phyloP scores from a whole-genome alignment of 2,329 filamentous ascomycete species.

The Rachicladosporium sp. region DNA sequence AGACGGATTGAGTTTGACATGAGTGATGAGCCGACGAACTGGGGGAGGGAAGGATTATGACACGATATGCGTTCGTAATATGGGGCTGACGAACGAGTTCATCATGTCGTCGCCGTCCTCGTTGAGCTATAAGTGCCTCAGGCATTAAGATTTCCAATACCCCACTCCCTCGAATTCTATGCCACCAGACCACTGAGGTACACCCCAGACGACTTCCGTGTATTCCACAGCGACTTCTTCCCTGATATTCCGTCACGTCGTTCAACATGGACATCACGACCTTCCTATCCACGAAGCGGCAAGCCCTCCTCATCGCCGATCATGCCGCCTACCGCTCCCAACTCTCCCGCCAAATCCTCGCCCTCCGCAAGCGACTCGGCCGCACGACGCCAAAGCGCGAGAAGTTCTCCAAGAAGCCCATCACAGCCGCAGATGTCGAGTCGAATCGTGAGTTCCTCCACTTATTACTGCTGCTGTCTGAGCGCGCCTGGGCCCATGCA shows the following conservation, averaged over 20 bases:
- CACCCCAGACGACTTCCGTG: no score
- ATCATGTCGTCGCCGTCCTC: no score
- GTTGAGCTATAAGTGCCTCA: no score
- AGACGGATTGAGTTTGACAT: constrained; percentile 34
- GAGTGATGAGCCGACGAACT: constrained; percentile 27
- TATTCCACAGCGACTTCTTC: no score
- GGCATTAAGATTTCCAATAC: no score
- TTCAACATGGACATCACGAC: constrained; percentile 74
- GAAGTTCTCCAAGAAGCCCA: constrained; percentile 64
- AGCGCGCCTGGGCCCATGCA: constrained; percentile 88
- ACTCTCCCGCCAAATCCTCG: constrained; percentile 68
- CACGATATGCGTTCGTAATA: background rate
- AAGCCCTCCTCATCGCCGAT: constrained; percentile 79
- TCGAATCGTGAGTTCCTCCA: constrained; percentile 66
- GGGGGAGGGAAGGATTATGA: constrained; percentile 15
- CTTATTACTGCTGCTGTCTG: constrained; percentile 72
- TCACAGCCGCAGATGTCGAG: constrained; percentile 64
- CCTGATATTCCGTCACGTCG: no score
- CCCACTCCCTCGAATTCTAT: no score
- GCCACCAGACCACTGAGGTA: no score
- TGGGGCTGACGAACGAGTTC: no score
- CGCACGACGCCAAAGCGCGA: constrained; percentile 73
- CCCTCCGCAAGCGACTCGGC: constrained; percentile 71
- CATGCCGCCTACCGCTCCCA: constrained; percentile 74
- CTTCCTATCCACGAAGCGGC: constrained; percentile 65